Evolutionary conservation across 768 basidiomycete genomes (phyloP), one percentile per base, ranked within the genome.

Genomic region (Dacryopinax primogenitus): DNA sequence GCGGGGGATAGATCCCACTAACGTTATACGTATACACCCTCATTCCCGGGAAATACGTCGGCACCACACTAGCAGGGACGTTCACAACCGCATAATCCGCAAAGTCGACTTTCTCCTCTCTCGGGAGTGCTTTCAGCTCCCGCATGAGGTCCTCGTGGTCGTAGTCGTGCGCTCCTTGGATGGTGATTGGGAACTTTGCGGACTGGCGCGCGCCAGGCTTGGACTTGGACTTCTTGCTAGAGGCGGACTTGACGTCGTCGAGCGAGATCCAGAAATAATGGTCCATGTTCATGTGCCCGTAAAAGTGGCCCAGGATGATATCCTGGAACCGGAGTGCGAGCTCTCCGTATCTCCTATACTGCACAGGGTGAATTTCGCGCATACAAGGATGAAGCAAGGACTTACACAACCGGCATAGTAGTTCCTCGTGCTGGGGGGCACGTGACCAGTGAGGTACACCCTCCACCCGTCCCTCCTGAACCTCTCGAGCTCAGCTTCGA

Each of bases 241-340:
- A 34, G 62, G 33, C 33, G 51, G 74, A 73, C 23, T 70, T 64
- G 18, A 74, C 73, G 66, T 74, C 74, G 26, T 58, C 51, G 51
- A 58, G 51, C 13, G 62, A 63, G 61, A 78, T 71, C 72, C 76
- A 74, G 71, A 77, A 78, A 72, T 77, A 77, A 64, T 77, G 76
- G 76, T 94, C 91, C 18, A 83, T 81, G 74, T 93, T 92, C 88
- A 87, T 87, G 74, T 92, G 86, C 85, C 88, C 91, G 68, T 80
- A 93, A 33, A 93, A 75, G 75, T 91, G 89, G 1, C 91, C 92
- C 36, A 94, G 77, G 68, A 94, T 87, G 9, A 88, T 90, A 72
- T 92, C 91, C 72, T 92, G 91, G 75, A 82, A 94, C 66, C 87
- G 78, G 66, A 94, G 77, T n/a, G 87, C 80, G 62, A 94, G 75